Base-by-base conservation (phyloP, 345 rosid species). In the Odontarrhena argentea region DNA sequence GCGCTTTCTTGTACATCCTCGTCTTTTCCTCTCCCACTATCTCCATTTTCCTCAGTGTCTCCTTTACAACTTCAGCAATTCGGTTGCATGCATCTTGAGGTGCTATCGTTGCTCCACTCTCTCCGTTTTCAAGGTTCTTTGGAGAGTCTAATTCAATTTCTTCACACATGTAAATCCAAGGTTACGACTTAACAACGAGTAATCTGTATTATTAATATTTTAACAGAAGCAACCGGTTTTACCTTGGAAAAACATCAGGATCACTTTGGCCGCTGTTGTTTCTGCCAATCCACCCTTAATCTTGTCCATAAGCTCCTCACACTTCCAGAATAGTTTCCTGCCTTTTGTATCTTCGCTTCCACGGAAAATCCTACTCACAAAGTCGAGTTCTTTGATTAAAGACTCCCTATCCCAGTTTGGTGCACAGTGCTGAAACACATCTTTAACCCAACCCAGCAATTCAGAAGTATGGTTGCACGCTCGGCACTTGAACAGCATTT, bases 11-110 rank as follows among this genome's bases (percentile, higher is more conserved):
- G 62, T 85, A 87, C 96, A 89, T 84, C 79, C 89, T 85, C 82
- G 76, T 80, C 85, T 95, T 91, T 81, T 91, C 99, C 67, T 95
- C 96, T 2, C 96, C 87, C 68, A 91, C 99, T 92, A 95, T 84
- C 74, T 89, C 99, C 98, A 91, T 89, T 78, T 95, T 95, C 82
- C 83, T 83, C 63, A 95, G 77, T 59, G 96, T 96, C 74, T 95
- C 99, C 65, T 89, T 87, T 37, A 91, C 98, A 72, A 91, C 97
- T 15, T 91, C 98, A 47, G 96, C 96, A 14, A 95, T 87, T 69
- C 88, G 82, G 84, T 86, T 89, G 81, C 99, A 89, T 38, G 99
- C 98, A 63, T 95, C 98, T 51, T 86, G 96, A 1, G 98, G 99
- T 47, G 96, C 99, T 69, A 91, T 81, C 69, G 80, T 71, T 52